Percentiles rank a stretch among this genome's conserved stretches.
These are phyloP conservation scores for Neonothopanus nambi DNA, from an alignment of 1,284 basidiomycete species.

Conservation along the genomic window DNA sequence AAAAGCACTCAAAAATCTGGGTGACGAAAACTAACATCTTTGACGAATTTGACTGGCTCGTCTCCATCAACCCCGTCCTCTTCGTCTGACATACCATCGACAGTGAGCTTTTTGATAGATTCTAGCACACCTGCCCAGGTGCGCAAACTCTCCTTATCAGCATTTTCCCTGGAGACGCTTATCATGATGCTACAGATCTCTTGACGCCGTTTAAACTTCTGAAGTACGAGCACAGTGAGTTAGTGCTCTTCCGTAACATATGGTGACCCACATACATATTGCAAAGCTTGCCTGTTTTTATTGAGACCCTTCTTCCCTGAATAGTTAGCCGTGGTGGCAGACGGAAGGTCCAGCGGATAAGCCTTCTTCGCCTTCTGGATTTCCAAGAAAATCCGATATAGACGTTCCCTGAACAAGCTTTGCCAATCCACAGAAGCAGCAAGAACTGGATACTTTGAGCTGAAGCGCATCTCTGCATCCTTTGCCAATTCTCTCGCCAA, in stretches of 20 bases:
- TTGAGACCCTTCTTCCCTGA: too few species aligned
- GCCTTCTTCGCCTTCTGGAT: neutral
- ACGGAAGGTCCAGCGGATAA: too few species aligned
- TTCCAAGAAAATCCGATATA: neutral
- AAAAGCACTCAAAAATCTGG: conserved; percentile 7
- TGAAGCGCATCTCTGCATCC: too few species aligned
- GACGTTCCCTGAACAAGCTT: neutral
- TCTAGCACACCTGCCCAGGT: neutral
- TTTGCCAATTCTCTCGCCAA: neutral
- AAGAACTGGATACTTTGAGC: too few species aligned
- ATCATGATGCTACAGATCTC: neutral
- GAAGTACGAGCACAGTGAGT: neutral
- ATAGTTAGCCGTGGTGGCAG: too few species aligned
- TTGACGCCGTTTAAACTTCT: conserved; percentile 3
- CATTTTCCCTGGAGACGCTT: neutral
- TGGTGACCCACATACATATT: too few species aligned
- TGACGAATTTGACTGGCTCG: neutral
- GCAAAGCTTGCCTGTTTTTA: too few species aligned
- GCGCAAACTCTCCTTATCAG: neutral
- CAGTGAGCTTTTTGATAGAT: neutral
- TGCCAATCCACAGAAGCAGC: neutral
- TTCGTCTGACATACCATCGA: conserved; percentile 9
- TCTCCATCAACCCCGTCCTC: neutral
- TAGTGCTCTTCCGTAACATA: too few species aligned
- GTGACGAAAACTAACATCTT: conserved; percentile 1